Base-by-base conservation (phyloP, 306 rosid genomes). In the Quercus cerris region DNA sequence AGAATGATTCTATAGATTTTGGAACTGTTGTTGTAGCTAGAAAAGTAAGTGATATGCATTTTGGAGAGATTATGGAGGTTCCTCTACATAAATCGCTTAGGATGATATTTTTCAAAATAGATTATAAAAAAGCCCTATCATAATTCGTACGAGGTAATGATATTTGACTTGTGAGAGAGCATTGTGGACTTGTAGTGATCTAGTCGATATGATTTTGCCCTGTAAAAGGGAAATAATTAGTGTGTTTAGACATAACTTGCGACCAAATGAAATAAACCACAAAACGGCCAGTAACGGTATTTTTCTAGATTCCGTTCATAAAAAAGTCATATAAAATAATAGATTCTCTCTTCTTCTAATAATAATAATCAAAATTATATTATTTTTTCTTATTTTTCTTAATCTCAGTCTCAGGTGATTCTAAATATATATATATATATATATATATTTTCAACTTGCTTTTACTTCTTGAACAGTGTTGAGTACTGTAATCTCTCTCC, bases 251-350 rank as follows among this genome's bases (percentile, higher is more conserved):
- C 5, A 7, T 25, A 57, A 71, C 64, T 2, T 18, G 58, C 23
- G 56, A 13, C 71, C 51, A 13, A 30, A 30, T 12, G 23, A 70
- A 63, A 20, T 6, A 33, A 70, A 63, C 57, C 67, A 19, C 25
- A 61, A 77, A 86, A 80, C 71, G 81, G 75, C 69, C 57, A 54
- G 30, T 76, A 80, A 82, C 67, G 81, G 82, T 63, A 73, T 79
- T 58, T 76, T 75, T 73, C 66, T 41, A 52, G 70, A 70, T 71
- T 82, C 75, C 55, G 57, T 68, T 70, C 58, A 52, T 41, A 77
- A 5, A 75, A 62, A 56, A 35, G 19, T 27, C 4, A 33, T 7
- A 57, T 76, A 74, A 55, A 63, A 20, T 61, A 66, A 18, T 49
- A 77, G 78, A 77, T 86, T 78, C 78, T 59, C 4, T 67, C 57